phyloP scores from a whole-genome alignment of 257 asterid species.

The Orobanche coerulescens region DNA sequence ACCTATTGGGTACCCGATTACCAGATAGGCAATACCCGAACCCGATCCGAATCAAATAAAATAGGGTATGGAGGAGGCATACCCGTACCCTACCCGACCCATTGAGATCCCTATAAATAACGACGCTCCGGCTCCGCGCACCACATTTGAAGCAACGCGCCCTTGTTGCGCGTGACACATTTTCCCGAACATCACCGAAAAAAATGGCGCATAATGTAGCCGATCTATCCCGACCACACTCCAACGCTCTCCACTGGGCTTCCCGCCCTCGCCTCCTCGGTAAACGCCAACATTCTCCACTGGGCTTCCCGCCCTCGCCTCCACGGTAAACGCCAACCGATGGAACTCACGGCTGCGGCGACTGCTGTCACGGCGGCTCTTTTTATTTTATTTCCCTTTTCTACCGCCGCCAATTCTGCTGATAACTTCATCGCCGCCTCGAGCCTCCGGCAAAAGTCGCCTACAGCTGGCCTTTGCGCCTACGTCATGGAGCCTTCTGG shows the following conservation, averaged over 20 bases:
- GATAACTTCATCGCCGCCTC: conserved; percentile 26
- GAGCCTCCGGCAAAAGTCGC: conserved; percentile 34
- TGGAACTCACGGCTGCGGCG: conserved; percentile 28
- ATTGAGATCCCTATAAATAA: no score
- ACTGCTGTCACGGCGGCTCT: conserved; percentile 20
- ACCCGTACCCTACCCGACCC: no score
- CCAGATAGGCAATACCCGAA: no score
- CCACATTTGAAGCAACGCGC: no score
- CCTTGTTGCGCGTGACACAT: conserved; percentile 12
- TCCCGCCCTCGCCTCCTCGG: conserved; percentile 19
- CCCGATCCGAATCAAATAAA: no score
- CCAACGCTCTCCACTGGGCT: conserved; percentile 23
- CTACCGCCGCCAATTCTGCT: conserved; percentile 32
- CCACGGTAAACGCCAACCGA: conserved; percentile 6
- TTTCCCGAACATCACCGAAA: neutral
- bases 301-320: conserved; percentile 22
- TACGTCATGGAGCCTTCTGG: conserved; percentile 63
- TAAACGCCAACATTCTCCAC: conserved; percentile 1
- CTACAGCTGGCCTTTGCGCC: conserved; percentile 56
- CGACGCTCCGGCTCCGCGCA: no score
- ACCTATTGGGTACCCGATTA: no score
- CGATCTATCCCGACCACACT: conserved; percentile 8
- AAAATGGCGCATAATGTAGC: conserved; percentile 1
- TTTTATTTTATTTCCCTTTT: conserved; percentile 17
- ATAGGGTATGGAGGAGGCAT: no score